Evolutionary conservation across 2,329 filamentous ascomycete genomes (phyloP), one percentile per base, ranked within the genome.

Genomic region (Cordyceps farinosa): DNA sequence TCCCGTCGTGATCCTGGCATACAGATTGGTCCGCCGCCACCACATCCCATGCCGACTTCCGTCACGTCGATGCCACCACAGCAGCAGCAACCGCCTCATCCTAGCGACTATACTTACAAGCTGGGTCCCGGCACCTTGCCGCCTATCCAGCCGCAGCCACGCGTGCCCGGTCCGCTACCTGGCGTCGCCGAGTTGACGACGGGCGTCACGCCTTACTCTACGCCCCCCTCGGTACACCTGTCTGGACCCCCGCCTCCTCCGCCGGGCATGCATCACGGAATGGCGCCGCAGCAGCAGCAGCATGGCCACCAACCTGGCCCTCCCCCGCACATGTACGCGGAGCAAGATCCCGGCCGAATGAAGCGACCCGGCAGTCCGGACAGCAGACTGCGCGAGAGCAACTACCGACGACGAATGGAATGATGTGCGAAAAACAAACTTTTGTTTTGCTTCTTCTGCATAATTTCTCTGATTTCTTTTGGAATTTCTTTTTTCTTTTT

Each of bases 101-200:
- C 78, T 65, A 72, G 76, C 65, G 69, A 73, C 66, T 69, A 77
- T 69, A 53, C 30, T 44, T 62, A 61, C 44, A 55, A 64, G 38
- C 17, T 54, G 13, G 77, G 78, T 5, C 79, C 77, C 13, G 79
- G 78, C 5, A 40, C 38, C 7, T 76, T 85, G 50, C 80, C 83
- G 5, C 83, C 82, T n/a, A 84, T 85, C 48, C 82, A 84, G 61
- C 38, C 53, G 59, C 74, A 75, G 36, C 72, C 74, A 8, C 71
- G 75, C 34, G 74, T 75, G n/a, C 75, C 75, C 6, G 80, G 77
- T 0, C 76, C 83, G 65, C 75, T 89, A n/a, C 86, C 86, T 1
- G 81, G 85, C 57, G 79, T 89, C 17, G 82, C 83, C 42, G 86
- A 89, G 70, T 79, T 89, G 68, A 88, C 86, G 2, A 88, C 85